Percentiles rank a stretch among this genome's conserved stretches.
Conservation (phyloP, 768 basidiomycete genomes). For the Xerocomus potaroensis region DNA sequence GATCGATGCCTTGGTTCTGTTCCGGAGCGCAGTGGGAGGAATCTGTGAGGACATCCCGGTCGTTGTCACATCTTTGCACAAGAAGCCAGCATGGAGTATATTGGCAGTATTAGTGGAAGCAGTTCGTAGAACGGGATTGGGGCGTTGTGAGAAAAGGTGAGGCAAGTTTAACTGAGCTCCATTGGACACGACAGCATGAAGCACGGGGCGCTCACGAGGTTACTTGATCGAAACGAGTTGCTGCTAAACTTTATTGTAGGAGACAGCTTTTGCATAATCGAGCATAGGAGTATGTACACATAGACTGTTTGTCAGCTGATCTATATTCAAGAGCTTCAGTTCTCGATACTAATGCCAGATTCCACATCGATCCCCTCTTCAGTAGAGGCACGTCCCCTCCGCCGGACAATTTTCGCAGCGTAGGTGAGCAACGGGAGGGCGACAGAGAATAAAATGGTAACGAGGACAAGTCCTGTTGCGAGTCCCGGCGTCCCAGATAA, state of each 20-base stretch:
- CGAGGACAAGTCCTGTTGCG: constrained; percentile 7
- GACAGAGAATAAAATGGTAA: constrained; percentile 8
- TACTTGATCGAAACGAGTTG: constrained; percentile 44
- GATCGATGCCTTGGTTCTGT: constrained; percentile 66
- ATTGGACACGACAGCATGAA: constrained; percentile 1
- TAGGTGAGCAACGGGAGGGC: constrained; percentile 1
- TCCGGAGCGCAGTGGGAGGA: constrained; percentile 46
- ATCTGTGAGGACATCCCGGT: constrained; percentile 19
- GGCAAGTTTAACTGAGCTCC: too few relatives aligned
- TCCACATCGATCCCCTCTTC: too few relatives aligned
- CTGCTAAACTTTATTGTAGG: constrained; percentile 21
- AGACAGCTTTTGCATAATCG: neutral
- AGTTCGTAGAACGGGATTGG: too few relatives aligned
- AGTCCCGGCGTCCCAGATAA: constrained; percentile 13
- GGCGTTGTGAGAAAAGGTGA: too few relatives aligned
- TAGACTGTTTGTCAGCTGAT: too few relatives aligned
- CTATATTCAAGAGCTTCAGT: too few relatives aligned
- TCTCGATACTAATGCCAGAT: too few relatives aligned
- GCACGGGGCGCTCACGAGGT: neutral
- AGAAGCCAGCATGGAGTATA: constrained; percentile 51
- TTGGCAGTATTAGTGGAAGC: too few relatives aligned
- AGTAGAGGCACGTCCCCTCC: neutral
- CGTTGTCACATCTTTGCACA: constrained; percentile 39
- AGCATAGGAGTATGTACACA: too few relatives aligned
- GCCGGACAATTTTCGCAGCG: neutral